Base-by-base conservation (phyloP, 768 basidiomycete genomes). In the Suillus subaureus region DNA sequence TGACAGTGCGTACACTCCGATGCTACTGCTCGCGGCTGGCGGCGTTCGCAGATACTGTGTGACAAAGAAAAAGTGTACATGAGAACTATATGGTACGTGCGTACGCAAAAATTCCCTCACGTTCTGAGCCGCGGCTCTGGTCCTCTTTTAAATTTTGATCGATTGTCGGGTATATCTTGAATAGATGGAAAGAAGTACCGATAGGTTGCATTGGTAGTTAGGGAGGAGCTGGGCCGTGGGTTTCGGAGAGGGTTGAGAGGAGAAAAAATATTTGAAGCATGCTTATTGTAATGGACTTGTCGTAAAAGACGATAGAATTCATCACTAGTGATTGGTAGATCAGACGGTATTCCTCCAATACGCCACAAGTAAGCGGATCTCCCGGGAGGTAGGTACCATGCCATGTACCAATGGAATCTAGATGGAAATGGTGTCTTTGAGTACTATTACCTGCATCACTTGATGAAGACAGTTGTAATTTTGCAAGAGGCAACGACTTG, bases 221-320 rank as follows among this genome's bases (percentile, higher is more conserved):
- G 43, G 37, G 56, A 55, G 21, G 47, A 33, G 31, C 66, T 61
- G 61, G 67, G 57, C 2, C 62, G n/a, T 8, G 70, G 23, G 4
- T 67, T 26, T 57, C 74, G 77, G 42, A 77, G 75, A 42, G 77
- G 76, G 63, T 61, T 77, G 64, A 77, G 42, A 23, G 76, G 76
- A 66, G 77, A 78, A 61, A 73, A 45, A 26, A 77, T 39, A 69
- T 67, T 75, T 1, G 77, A 62, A 12, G 77, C 65, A 51, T 74
- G 26, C 52, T 69, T 74, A 49, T 75, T 78, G 47, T 66, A 58
- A 42, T 56, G 40, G 9, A 70, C 68, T 52, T 77, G 72, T 33
- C 68, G 69, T 52, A 78, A 61, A 18, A 78, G 64, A 31, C 74
- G 71, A 60, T 61, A 51, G 55, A 78, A 71, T 23, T 70, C 72